Conservation (phyloP, 345 rosid genomes). For the Murraya paniculata region DNA sequence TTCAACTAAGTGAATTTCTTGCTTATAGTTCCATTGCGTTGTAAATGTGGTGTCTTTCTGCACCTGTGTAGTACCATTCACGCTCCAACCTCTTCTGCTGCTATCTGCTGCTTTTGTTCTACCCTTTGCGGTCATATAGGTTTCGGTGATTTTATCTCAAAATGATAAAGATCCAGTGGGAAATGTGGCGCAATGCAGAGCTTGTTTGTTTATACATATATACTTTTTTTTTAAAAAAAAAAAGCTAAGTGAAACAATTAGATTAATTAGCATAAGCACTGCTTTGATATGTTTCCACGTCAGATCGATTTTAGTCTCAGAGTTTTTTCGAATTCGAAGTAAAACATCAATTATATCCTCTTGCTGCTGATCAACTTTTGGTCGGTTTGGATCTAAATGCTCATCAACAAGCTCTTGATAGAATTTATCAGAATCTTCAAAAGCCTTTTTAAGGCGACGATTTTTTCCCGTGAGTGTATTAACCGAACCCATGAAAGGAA, state of each 20-base stretch:
- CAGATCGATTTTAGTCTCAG: conserved; percentile 20
- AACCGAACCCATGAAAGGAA: conserved; percentile 26
- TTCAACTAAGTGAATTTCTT: background rate
- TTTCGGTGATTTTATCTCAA: background rate
- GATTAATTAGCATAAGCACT: conserved; percentile 25
- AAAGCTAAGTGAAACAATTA: background rate
- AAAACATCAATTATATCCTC: conserved; percentile 32
- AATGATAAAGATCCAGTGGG: background rate
- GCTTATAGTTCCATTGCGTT: conserved; percentile 1
- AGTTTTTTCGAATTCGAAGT: conserved; percentile 17
- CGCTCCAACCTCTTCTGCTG: background rate
- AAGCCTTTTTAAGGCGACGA: conserved; percentile 19
- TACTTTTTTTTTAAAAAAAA: background rate
- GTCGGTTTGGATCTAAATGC: conserved; percentile 23
- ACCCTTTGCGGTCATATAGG: background rate
- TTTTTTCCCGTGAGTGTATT: conserved; percentile 26
- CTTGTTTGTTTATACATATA: background rate
- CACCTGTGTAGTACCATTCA: background rate
- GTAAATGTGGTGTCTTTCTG: background rate
- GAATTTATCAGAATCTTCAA: conserved; percentile 27
- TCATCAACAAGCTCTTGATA: conserved; percentile 29
- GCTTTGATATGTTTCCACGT: conserved; percentile 34
- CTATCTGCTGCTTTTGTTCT: background rate
- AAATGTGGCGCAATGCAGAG: background rate
- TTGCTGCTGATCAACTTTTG: conserved; percentile 1